These are phyloP conservation scores for Annona cherimola DNA, from an alignment of 164 flowering plant species.

Conservation along the genomic window DNA sequence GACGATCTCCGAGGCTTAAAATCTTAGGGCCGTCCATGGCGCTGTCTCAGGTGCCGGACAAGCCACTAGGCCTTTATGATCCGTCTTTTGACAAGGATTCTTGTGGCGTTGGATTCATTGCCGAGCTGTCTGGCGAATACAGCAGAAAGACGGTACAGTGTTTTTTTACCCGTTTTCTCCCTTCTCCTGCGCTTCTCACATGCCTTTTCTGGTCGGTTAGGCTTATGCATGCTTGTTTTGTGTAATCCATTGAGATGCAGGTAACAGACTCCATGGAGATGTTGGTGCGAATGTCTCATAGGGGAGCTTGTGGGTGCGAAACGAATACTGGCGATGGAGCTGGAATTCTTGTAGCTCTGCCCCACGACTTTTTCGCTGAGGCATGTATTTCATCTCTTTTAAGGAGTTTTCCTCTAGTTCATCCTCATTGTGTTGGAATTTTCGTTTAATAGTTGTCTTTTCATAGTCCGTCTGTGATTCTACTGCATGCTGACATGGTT, in stretches of 20 bases:
- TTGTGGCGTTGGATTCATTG: slow-evolving; percentile 97
- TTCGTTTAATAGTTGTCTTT: too few species aligned
- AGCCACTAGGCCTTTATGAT: slow-evolving; percentile 89
- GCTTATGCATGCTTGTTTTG: not conserved
- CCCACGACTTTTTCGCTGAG: slow-evolving; percentile 75
- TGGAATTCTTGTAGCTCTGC: slow-evolving; percentile 93
- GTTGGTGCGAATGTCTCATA: slow-evolving; percentile 88
- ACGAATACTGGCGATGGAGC: slow-evolving; percentile 98
- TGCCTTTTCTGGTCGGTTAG: not conserved
- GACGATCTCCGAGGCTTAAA: slow-evolving; percentile 52
- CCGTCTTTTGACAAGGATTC: slow-evolving; percentile 92
- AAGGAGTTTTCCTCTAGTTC: too few species aligned
- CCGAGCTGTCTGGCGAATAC: slow-evolving; percentile 83
- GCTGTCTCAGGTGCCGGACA: slow-evolving; percentile 83
- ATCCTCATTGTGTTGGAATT: not conserved
- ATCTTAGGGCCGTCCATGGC: slow-evolving; percentile 42
- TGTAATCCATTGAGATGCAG: slow-evolving; percentile 26
- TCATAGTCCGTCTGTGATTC: too few species aligned
- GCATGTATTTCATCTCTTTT: slow-evolving; percentile 21
- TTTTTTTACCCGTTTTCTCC: not conserved
- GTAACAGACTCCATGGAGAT: slow-evolving; percentile 90
- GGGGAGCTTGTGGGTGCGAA: slow-evolving; percentile 99
- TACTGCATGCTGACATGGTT: not conserved
- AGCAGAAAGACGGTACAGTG: slow-evolving; percentile 72
- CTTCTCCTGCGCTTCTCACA: not conserved